Evolutionary conservation across 148 eudicot species (phyloP).

Genomic region (Chenopodium album): DNA sequence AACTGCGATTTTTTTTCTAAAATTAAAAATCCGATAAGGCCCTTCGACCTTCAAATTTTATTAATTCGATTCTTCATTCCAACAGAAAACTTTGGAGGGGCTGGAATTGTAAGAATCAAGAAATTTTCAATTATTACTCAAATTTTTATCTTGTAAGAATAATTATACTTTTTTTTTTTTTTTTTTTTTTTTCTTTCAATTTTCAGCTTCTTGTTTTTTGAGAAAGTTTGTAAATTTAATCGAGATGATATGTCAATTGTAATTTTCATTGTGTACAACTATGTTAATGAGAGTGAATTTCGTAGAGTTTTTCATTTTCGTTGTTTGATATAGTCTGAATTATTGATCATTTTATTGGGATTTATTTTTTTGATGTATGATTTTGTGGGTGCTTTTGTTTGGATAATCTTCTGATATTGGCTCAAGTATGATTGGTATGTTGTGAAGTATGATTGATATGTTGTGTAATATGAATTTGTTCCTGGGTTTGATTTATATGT

Average conservation of each 20-base stretch:
- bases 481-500: too few species aligned
- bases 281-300: background rate
- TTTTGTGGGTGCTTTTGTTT: background rate
- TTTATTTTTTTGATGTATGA: too few species aligned
- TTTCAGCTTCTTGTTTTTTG: background rate
- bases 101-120: background rate
- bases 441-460: background rate
- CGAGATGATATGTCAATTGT: background rate
- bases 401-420: background rate
- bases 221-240: background rate
- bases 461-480: too few species aligned
- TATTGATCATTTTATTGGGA: background rate
- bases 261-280: background rate
- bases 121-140: background rate
- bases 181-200: background rate
- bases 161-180: conserved; percentile 2
- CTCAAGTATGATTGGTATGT: background rate
- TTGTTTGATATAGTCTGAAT: background rate
- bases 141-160: background rate
- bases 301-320: background rate
- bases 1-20: background rate
- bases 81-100: background rate
- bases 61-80: background rate
- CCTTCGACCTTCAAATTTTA: background rate
- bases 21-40: background rate